Evolutionary conservation across 139 green algal species (phyloP), one percentile per base, ranked within the genome.

Genomic region (Picochlorum sp.): DNA sequence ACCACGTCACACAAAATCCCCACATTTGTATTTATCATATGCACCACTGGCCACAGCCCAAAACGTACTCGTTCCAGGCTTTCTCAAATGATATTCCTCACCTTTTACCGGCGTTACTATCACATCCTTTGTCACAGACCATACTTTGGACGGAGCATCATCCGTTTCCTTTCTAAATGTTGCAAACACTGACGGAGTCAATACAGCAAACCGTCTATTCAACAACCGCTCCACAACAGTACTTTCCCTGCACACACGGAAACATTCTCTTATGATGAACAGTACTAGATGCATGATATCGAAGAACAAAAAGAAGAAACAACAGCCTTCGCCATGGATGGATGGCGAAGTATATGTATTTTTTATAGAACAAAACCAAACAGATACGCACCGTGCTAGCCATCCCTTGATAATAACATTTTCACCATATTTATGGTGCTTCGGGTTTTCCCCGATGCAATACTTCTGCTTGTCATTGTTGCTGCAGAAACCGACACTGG

Each of bases 201-300:
- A 65, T 15, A 50, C 57, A 0, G 52, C 70, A 50, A 69, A 77
- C 15, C 70, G 70, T 65, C 62, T 67, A 45, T 77, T 77, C 30
- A 77, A 34, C 41, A 77, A 49, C 26, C 54, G 32, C 21, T 71
- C 63, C 14, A 77, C 63, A 30, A 77, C 64, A 30, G 37, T 64
- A 30, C 57, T 69, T 55, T 77, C 70, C 18, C 70, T 52, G 10
- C 47, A 9, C 47, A 52, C 0, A 20, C 23, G 50, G n/a, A n/a
- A 1, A 14, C n/a, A 23, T 14, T 28, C 3, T 14, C 20, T 26
- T 26, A 30, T 30, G 26, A 30, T 30, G 26, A 30, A 30, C 26
- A 28, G 26, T 28, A 28, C 2, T 28, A 30, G 26, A 30, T 30
- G 3, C 26, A 30, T 7, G 26, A 30, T 7, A 18, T 54, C 18